Evolutionary conservation across 768 basidiomycete genomes (phyloP), one percentile per base, ranked within the genome.

Genomic region (Leccinum barrowsii): DNA sequence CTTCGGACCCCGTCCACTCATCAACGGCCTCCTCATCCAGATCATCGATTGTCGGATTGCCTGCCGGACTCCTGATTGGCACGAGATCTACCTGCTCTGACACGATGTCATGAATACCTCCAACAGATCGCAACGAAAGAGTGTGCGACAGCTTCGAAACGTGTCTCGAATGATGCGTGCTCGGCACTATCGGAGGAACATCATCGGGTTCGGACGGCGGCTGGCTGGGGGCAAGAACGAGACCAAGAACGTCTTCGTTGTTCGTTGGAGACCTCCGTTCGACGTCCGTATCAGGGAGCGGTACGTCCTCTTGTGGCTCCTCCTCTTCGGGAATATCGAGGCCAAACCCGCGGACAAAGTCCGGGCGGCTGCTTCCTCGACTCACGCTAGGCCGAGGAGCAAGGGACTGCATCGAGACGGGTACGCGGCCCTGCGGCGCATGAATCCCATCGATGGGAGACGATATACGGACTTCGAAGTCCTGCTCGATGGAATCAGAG

Each of bases 1-100:
- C 90, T 68, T 92, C 90, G 42, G 89, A 89, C 15, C 87, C 91
- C 4, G 90, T 92, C 90, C 91, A 92, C 63, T 92, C 90, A 6
- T 77, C 86, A 22, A 84, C 82, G 34, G 65, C 72, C 44, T 75
- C 77, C 52, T 66, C 24, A 46, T 77, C 75, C 44, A 73, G 51
- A 55, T 76, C 76, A 46, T 76, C 75, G 28, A 74, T 65, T 3
- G 62, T 69, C 7, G 70, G 68, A 40, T 70, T 70, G 6, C 74
- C 75, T 5, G 59, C 58, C 10, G 73, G 69, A 56, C 73, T 71
- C 22, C 70, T 67, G 24, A 68, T 64, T 59, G 74, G 71, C 21
- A 73, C 65, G 44, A 70, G 44, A 34, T 74, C 70, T 12, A 69
- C 59, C 30, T 72, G 62, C 1, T 65, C 67, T 15, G 63, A 40